Evolutionary conservation across 2,329 filamentous ascomycete genomes (phyloP), one percentile per base, ranked within the genome.

Genomic region (Stemphylium beticola): DNA sequence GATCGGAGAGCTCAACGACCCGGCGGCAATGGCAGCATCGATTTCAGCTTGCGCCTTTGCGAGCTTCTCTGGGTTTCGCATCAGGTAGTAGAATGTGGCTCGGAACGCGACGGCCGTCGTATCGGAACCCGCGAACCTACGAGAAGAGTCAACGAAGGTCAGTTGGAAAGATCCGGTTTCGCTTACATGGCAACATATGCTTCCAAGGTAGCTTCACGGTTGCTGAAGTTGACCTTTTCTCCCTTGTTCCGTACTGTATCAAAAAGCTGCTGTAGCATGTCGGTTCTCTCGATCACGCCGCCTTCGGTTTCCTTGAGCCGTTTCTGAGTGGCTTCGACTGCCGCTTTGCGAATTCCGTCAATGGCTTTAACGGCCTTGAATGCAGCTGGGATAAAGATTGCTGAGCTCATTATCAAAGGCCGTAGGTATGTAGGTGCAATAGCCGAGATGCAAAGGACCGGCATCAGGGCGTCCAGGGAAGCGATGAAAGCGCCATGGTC

Each of bases 41-140:
- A 68, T 46, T 43, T 69, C 66, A 4, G 46, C 39, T 1, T 42
- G 60, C 14, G 42, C 49, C 20, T 53, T 55, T 7, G 26, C 44
- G 9, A 61, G 49, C 4, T 18, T 47, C 14, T 46, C 32, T 3
- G 71, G 72, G 50, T 74, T 62, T 38, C 68, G 71, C 32, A 78
- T 65, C 2, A 75, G 61, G 52, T 75, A 63, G 59, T 77, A 80
- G n/a, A 79, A 62, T 4, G 75, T 61, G 4, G 67, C 54, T 9
- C 68, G 62, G 11, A 77, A 57, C 9, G 66, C 53, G 17, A 74
- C 68, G 8, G 73, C 71, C 0, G 72, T 77, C 3, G 74, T 77
- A 17, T 75, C 74, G 14, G 65, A 61, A 18, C 74, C 74, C 12
- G 72, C 74, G 34, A 72, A 66, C 33, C 69, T 53, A 41, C 4